Base-by-base conservation (phyloP, 192 early-diverging fungal genomes). In the Coemansia guatemalensis region DNA sequence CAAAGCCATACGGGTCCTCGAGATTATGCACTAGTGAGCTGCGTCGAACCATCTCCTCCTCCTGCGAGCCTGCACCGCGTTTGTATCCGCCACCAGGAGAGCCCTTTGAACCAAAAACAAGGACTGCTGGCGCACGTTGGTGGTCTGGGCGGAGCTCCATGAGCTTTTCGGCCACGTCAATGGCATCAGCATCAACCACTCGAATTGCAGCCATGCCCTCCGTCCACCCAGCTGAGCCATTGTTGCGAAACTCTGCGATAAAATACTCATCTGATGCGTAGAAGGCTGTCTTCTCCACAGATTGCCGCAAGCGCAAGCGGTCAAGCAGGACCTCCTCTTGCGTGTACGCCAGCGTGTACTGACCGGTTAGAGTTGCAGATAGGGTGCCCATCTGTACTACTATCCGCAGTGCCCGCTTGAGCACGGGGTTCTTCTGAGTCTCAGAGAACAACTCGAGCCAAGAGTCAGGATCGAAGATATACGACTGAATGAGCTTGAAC, bases 71-170 rank as follows among this genome's bases (percentile, higher is more conserved):
- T 0, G 69, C 75, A 14, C 81, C 81, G 44, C 74, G 66, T 58
- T 75, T 74, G 70, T 82, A 82, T 4, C 71, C 75, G 51, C 81
- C 81, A 26, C 81, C 81, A 0, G 81, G 81, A 60, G 68, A 64
- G 20, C 71, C 72, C 71, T 74, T 80, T 29, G 77, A 66, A 14
- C 68, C 77, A 68, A 74, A 74, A 12, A 80, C 77, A 21, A 80
- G 68, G 32, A 80, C 66, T 1, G 72, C 71, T 14, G 77, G 77
- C 17, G 77, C 61, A 27, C 61, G 64, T 26, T 71, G 60, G n/a
- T 80, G 71, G 58, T 80, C 72, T 5, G 77, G 71, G 26, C 71
- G 60, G 22, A 74, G 72, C 65, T 80, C 77, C 17, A 74, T 41
- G 5, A 80, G 68, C 53, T 65, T 70, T 51, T 67, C 58, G 24